Evolutionary conservation across 208 protist genomes (phyloP).

Genomic region (Leishmania amazonensis): DNA sequence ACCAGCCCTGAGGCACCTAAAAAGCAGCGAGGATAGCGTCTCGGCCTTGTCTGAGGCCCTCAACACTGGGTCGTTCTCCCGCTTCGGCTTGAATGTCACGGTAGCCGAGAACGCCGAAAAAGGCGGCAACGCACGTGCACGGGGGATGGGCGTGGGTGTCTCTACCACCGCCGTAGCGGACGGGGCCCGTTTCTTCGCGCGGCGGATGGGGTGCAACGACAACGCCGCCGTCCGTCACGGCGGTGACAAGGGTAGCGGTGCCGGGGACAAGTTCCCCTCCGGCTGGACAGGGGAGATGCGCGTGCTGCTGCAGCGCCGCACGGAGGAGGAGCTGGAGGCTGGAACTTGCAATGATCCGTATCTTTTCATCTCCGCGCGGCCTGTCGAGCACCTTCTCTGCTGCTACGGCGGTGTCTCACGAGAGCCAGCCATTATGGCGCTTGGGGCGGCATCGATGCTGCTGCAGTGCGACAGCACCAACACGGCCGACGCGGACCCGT

Average conservation of each 20-base stretch:
- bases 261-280: neutral
- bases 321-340: constrained; percentile 22
- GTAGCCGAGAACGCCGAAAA: constrained; percentile 1
- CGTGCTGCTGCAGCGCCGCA: constrained; percentile 23
- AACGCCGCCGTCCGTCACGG: neutral
- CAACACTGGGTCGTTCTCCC: neutral
- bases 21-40: neutral
- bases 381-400: constrained; percentile 30
- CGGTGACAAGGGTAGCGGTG: neutral
- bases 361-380: constrained; percentile 27
- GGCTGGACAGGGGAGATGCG: constrained; percentile 26
- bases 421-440: constrained; percentile 17
- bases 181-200: constrained; percentile 10
- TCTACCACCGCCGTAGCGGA: neutral
- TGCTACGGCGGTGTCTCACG: constrained; percentile 32
- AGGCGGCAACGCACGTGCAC: neutral
- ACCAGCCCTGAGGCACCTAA: neutral
- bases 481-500: constrained; percentile 38
- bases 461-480: constrained; percentile 14
- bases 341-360: constrained; percentile 26
- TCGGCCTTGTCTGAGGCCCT: constrained; percentile 12
- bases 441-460: constrained; percentile 20
- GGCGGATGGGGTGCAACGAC: neutral
- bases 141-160: neutral
- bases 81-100: neutral